Evolutionary conservation across 768 basidiomycete genomes (phyloP).

Genomic region (Pholiota molesta): DNA sequence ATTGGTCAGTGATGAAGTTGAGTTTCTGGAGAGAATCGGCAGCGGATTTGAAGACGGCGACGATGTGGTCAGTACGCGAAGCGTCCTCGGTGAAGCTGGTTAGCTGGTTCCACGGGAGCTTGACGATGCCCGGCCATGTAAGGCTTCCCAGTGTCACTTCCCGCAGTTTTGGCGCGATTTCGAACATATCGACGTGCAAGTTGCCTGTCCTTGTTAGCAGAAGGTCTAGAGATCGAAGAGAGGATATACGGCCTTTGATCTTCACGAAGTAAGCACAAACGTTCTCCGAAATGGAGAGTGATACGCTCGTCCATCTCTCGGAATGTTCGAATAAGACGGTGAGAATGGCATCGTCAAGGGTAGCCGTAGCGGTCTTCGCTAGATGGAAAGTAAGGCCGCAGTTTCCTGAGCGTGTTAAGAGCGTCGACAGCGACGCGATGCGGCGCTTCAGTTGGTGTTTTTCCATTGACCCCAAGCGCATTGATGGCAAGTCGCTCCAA

Average conservation of each 20-base stretch:
- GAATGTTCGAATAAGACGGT: conserved; percentile 18
- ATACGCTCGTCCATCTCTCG: conserved; percentile 19
- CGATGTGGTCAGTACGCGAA: conserved; percentile 10
- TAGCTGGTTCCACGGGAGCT: conserved; percentile 21
- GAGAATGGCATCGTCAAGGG: conserved; percentile 12
- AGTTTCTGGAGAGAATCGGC: conserved; percentile 9
- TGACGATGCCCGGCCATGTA: conserved; percentile 9
- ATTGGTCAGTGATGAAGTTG: conserved; percentile 15
- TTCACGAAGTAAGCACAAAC: conserved; percentile 15
- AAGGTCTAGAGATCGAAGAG: conserved; percentile 15
- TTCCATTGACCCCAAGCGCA: conserved; percentile 6
- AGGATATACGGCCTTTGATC: conserved; percentile 18
- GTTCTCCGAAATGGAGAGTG: conserved; percentile 14
- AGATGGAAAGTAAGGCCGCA: conserved; percentile 13
- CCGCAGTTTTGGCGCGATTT: conserved; percentile 15
- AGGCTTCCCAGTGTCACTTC: conserved; percentile 12
- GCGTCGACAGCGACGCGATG: conserved; percentile 7
- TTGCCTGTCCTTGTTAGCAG: conserved; percentile 8
- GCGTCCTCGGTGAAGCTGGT: conserved; percentile 15
- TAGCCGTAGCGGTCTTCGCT: conserved; percentile 2
- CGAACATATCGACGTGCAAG: conserved; percentile 17
- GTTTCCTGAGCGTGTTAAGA: conserved; percentile 16
- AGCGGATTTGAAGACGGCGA: conserved; percentile 3
- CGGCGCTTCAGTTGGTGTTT: conserved; percentile 5
- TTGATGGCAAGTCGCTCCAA: conserved; percentile 4